These are phyloP conservation scores for Blastobotrys ciferrii DNA, from an alignment of 1,139 yeast species.

Conservation along the genomic window DNA sequence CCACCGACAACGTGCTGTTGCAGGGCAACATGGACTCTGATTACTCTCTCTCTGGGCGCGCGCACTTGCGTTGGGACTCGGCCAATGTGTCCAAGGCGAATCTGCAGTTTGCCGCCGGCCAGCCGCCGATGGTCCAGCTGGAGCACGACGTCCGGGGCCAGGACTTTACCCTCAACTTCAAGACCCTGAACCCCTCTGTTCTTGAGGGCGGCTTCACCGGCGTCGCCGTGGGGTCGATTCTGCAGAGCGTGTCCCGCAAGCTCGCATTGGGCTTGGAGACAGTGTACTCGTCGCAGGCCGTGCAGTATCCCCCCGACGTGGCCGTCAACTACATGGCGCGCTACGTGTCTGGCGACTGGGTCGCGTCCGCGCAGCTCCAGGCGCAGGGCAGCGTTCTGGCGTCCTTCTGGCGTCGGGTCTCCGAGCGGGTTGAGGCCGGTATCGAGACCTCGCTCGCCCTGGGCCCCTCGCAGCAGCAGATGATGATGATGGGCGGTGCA, in stretches of 20 bases:
- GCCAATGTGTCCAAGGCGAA: conserved; percentile 79
- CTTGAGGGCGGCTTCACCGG: conserved; percentile 78
- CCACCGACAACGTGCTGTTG: conserved; percentile 78
- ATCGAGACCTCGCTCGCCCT: conserved; percentile 86
- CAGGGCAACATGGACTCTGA: conserved; percentile 94
- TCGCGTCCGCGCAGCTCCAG: conserved; percentile 90
- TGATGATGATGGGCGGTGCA: conserved; percentile 68
- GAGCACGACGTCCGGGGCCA: conserved; percentile 94
- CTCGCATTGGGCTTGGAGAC: conserved; percentile 91
- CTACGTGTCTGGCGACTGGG: conserved; percentile 85
- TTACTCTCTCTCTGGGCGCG: conserved; percentile 79
- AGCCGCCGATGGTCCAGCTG: conserved; percentile 91
- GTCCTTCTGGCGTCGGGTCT: conserved; percentile 90
- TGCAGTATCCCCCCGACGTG: conserved; percentile 82
- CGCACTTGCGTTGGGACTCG: conserved; percentile 89
- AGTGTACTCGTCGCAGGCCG: conserved; percentile 78
- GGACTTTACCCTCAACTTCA: conserved; percentile 85
- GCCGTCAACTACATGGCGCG: conserved; percentile 90
- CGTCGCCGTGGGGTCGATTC: conserved; percentile 84
- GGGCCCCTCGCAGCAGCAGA: conserved; percentile 58
- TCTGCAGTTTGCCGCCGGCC: conserved; percentile 83
- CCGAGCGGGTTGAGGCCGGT: conserved; percentile 95
- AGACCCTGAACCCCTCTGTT: conserved; percentile 85
- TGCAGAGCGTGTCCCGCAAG: conserved; percentile 83
- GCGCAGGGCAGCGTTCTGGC: conserved; percentile 89